These are phyloP conservation scores for Malassezia furfur DNA, from an alignment of 1,284 basidiomycete genomes.

Conservation along the genomic window DNA sequence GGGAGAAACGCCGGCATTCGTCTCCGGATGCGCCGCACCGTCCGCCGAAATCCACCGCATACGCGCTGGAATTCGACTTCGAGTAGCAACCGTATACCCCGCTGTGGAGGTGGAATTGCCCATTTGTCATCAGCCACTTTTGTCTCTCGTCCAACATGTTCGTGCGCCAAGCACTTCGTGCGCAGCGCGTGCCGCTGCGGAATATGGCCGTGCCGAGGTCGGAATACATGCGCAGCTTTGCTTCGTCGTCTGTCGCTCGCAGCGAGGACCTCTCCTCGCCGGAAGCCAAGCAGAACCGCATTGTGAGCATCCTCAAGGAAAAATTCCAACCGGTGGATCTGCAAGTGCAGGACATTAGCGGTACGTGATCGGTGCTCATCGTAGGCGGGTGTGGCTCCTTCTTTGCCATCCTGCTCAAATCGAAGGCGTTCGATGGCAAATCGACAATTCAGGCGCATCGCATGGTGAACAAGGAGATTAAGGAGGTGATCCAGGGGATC, in stretches of 20 bases:
- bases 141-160: not conserved
- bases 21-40: constrained; percentile 6
- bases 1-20: constrained; percentile 58
- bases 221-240: not conserved
- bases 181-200: not conserved
- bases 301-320: constrained; percentile 6
- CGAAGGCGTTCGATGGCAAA: constrained; percentile 72
- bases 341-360: constrained; percentile 41
- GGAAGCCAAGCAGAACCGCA: constrained; percentile 11
- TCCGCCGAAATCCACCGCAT: constrained; percentile 7
- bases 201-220: not conserved
- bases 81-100: constrained; percentile 1
- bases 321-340: constrained; percentile 57
- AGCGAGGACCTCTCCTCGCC: not conserved
- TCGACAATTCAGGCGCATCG: constrained; percentile 86
- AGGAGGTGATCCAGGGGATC: constrained; percentile 79
- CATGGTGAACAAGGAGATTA: constrained; percentile 75
- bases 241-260: not conserved
- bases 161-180: not conserved
- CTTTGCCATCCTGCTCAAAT: constrained; percentile 83
- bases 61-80: constrained; percentile 20
- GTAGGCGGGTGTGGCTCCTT: constrained; percentile 81
- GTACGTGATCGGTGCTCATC: constrained; percentile 51
- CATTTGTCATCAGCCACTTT: not conserved
- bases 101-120: not conserved